Evolutionary conservation across 495 filamentous ascomycete species (phyloP).

Genomic region (Podospora fimiseda): DNA sequence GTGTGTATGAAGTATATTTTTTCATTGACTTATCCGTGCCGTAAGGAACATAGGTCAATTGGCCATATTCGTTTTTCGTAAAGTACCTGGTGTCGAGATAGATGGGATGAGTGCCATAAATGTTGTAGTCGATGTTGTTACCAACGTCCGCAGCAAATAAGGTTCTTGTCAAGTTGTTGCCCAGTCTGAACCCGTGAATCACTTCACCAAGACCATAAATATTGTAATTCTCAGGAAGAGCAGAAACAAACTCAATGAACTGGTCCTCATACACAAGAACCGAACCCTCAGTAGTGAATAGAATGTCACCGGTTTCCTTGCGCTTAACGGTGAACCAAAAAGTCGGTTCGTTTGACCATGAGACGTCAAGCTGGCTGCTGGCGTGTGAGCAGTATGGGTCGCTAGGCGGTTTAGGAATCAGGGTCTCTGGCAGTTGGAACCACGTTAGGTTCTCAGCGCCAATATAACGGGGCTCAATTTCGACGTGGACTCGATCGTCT

Average conservation of each 20-base stretch:
- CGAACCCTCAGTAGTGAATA: slow-evolving; percentile 68
- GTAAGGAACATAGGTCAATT: slow-evolving; percentile 47
- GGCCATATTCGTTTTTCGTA: slow-evolving; percentile 47
- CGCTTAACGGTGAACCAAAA: slow-evolving; percentile 70
- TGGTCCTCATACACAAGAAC: slow-evolving; percentile 72
- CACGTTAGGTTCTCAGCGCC: slow-evolving; percentile 58
- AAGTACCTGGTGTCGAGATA: slow-evolving; percentile 77
- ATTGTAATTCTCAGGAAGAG: slow-evolving; percentile 64
- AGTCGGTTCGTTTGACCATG: slow-evolving; percentile 55
- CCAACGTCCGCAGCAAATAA: slow-evolving; percentile 65
- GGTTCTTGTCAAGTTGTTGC: slow-evolving; percentile 67
- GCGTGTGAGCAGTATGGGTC: slow-evolving; percentile 30
- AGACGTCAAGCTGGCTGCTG: slow-evolving; percentile 49
- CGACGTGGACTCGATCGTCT: slow-evolving; percentile 64
- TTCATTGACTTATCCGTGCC: slow-evolving; percentile 46
- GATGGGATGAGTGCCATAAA: slow-evolving; percentile 77
- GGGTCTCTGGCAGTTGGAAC: slow-evolving; percentile 57
- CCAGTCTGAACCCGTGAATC: slow-evolving; percentile 65
- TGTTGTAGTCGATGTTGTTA: slow-evolving; percentile 60
- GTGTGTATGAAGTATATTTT: slow-evolving; percentile 60
- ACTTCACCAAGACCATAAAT: slow-evolving; percentile 83
- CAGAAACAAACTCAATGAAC: slow-evolving; percentile 69
- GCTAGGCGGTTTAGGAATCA: slow-evolving; percentile 54
- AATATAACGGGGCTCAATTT: slow-evolving; percentile 65
- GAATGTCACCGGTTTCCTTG: slow-evolving; percentile 53